Evolutionary conservation across 2,329 filamentous ascomycete genomes (phyloP).

Genomic region (Macrophomina phaseolina): DNA sequence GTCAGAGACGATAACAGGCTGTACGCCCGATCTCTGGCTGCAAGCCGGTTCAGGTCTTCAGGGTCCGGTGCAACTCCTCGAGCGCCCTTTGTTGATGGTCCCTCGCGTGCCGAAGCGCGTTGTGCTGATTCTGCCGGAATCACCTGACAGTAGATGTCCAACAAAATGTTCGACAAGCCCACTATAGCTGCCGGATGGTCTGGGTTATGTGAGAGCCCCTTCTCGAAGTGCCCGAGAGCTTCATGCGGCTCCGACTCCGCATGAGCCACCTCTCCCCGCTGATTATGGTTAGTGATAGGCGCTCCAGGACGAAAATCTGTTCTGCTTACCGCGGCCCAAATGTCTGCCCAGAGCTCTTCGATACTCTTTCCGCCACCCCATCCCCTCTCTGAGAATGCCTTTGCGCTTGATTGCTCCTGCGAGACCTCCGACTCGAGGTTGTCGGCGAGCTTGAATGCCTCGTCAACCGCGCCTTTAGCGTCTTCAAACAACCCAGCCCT

Average conservation of each 20-base stretch:
- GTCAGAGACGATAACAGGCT: constrained; percentile 82
- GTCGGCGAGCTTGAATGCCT: constrained; percentile 79
- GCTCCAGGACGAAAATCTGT: background rate
- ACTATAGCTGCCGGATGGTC: constrained; percentile 83
- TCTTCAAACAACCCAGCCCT: constrained; percentile 81
- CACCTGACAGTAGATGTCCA: constrained; percentile 79
- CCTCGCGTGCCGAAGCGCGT: background rate
- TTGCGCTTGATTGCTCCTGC: constrained; percentile 66
- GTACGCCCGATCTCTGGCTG: constrained; percentile 87
- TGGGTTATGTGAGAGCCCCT: constrained; percentile 76
- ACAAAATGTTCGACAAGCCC: constrained; percentile 80
- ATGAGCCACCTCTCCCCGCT: constrained; percentile 72
- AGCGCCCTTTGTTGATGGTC: background rate
- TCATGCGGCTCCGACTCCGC: constrained; percentile 68
- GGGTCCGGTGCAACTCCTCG: constrained; percentile 49
- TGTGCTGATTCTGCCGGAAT: constrained; percentile 62
- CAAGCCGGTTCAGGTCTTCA: constrained; percentile 79
- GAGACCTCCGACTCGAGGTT: constrained; percentile 71
- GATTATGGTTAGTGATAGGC: constrained; percentile 31
- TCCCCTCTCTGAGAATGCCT: constrained; percentile 66
- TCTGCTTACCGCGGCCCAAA: constrained; percentile 75
- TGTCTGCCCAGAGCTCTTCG: constrained; percentile 83
- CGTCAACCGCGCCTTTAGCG: constrained; percentile 76
- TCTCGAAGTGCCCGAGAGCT: constrained; percentile 80
- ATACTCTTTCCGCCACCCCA: constrained; percentile 84